A percentile compares a stretch with the other conserved stretches of the same genome.
Evolutionary conservation across 1,284 basidiomycete genomes (phyloP).

Genomic region (Moesziomyces sp.): DNA sequence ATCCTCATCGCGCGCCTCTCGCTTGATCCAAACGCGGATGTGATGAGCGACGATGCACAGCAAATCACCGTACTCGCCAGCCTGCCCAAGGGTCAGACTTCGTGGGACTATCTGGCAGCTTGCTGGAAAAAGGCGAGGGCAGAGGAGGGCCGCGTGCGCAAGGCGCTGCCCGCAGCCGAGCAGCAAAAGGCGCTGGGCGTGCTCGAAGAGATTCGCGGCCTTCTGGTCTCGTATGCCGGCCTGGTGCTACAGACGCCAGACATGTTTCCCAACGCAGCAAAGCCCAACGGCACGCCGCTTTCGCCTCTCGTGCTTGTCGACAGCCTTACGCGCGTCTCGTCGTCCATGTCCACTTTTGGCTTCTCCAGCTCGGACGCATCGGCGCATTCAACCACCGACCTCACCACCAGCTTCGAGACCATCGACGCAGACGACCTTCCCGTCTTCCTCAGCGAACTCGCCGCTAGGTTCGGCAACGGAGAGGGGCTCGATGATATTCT

Average conservation of each 20-base stretch:
- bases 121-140: constrained; percentile 78
- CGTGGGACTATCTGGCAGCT: constrained; percentile 88
- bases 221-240: constrained; percentile 90
- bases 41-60: constrained; percentile 87
- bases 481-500: constrained; percentile 70
- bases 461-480: constrained; percentile 67
- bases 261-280: constrained; percentile 79
- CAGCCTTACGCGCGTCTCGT: constrained; percentile 44
- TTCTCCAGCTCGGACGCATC: constrained; percentile 25
- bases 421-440: constrained; percentile 68
- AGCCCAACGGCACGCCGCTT: constrained; percentile 42
- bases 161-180: constrained; percentile 73
- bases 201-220: constrained; percentile 54
- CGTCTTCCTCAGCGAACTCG: constrained; percentile 70
- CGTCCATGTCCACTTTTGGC: constrained; percentile 67
- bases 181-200: constrained; percentile 71
- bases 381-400: constrained; percentile 24
- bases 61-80: constrained; percentile 81
- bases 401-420: constrained; percentile 53
- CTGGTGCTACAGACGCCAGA: constrained; percentile 86
- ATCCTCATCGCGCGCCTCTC: constrained; percentile 88
- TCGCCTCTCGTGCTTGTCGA: constrained; percentile 75
- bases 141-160: constrained; percentile 51
- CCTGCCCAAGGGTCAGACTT: constrained; percentile 80
- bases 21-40: constrained; percentile 76